Base-by-base conservation (phyloP, 257 asterid genomes). In the Nicotiana tabacum region DNA sequence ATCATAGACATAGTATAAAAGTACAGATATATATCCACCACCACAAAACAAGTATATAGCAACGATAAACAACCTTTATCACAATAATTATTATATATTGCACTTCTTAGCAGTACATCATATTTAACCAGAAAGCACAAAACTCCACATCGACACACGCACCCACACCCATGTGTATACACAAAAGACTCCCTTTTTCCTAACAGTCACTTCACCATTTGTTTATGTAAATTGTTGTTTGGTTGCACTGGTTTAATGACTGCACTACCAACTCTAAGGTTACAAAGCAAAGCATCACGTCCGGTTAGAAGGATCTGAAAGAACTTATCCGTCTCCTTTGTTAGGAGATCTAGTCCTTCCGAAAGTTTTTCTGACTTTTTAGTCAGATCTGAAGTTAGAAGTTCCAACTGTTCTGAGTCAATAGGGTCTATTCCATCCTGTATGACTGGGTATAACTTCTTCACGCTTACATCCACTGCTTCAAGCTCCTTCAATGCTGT, bases 221-320 rank as follows among this genome's bases (percentile, higher is more conserved):
- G 92, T 35, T 86, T 90, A n/a, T 81, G 89, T 60, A 88, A 68
- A 82, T 83, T 86, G 76, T 65, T 82, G 84, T 78, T 84, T 74
- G 51, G 77, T 32, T 83, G 84, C 5, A 57, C 83, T 6, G 83
- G 81, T 21, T 85, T 80, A 15, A 83, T 55, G 30, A 39, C 68
- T 4, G 86, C 81, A 64, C 91, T 90, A 30, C 91, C 92, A 58
- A 88, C 85, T 90, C 97, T 90, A 87, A 93, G 95, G 87, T 90
- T 92, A 88, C 91, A 85, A 6, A 95, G 94, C 81, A 93, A 89
- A 11, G 97, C 93, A 51, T 92, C 92, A 1, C 97, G 95, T 27
- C 98, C 99, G 0, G 84, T 88, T 32, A 95, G 84, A 83, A 95
- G 93, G 10, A 92, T 92, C 77, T 89, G 91, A 87, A 95, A 95